These are phyloP conservation scores for Wallacemonas rigidus DNA, from an alignment of 208 protist genomes.

Conservation along the genomic window DNA sequence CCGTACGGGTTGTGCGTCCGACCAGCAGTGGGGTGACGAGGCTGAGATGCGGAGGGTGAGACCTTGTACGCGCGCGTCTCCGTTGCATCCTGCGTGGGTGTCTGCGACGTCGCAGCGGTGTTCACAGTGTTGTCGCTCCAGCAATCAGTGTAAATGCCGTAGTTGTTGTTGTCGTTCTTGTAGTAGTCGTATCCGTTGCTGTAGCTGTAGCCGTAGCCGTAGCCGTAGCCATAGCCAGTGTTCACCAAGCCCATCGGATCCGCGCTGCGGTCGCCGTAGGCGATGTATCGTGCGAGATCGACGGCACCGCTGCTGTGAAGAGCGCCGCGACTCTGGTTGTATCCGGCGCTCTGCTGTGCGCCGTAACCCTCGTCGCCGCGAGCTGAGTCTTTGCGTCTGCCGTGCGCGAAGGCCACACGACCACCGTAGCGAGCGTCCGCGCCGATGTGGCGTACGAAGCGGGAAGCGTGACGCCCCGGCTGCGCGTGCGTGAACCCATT, in stretches of 20 bases:
- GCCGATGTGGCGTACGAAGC: not conserved
- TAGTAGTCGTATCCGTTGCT: not conserved
- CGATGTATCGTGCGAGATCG: no score
- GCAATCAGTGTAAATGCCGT: not conserved
- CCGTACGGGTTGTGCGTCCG: slow-evolving; percentile 15
- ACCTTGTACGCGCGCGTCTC: no score
- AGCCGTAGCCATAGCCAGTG: not conserved
- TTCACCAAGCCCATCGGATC: not conserved
- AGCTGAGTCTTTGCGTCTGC: no score
- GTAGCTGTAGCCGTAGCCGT: slow-evolving; percentile 4
- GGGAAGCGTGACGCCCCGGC: not conserved
- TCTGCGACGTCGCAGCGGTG: not conserved
- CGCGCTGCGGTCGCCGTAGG: no score
- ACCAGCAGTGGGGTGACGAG: not conserved
- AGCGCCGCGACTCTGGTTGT: no score
- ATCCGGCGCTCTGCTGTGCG: no score
- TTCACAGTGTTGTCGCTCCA: not conserved
- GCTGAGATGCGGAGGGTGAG: no score
- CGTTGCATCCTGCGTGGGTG: no score
- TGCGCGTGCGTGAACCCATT: slow-evolving; percentile 1
- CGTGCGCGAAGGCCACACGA: no score
- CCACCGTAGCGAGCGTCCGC: no score
- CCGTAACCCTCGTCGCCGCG: no score
- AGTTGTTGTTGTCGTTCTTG: not conserved
- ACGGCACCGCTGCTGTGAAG: no score